Evolutionary conservation across 257 asterid species (phyloP).

Genomic region (Solanum peruvianum): DNA sequence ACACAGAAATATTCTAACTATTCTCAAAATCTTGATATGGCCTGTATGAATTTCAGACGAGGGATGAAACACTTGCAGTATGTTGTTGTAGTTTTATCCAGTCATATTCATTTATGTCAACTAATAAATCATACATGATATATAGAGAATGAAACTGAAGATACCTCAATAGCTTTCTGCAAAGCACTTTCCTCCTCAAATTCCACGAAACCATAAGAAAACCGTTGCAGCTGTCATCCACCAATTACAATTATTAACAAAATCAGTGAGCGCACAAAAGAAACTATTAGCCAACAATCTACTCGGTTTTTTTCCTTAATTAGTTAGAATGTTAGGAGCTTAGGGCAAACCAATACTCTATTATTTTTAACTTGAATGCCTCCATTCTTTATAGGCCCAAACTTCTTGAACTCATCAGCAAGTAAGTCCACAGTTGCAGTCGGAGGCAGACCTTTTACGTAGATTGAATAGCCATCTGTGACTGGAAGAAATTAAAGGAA

Average conservation of each 20-base stretch:
- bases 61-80: not conserved
- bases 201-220: conserved; percentile 33
- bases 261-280: not conserved
- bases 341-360: conserved; percentile 22
- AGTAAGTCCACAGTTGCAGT: conserved; percentile 37
- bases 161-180: conserved; percentile 35
- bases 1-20: not conserved
- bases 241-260: not conserved
- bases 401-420: conserved; percentile 49
- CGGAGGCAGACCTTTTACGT: conserved; percentile 56
- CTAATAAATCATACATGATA: not conserved
- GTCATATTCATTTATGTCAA: not conserved
- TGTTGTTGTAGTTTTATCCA: not conserved
- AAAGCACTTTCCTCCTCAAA: conserved; percentile 33
- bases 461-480: conserved; percentile 61
- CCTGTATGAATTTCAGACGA: not conserved
- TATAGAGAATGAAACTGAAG: not conserved
- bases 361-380: conserved; percentile 73
- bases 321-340: not conserved
- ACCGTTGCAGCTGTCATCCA: conserved; percentile 14
- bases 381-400: conserved; percentile 52
- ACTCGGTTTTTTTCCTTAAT: not conserved
- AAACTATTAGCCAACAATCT: not conserved
- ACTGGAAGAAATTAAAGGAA: not conserved
- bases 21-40: not conserved